Evolutionary conservation across 768 basidiomycete genomes (phyloP), one percentile per base, ranked within the genome.

Genomic region (Coprinellus aureogranulatus): DNA sequence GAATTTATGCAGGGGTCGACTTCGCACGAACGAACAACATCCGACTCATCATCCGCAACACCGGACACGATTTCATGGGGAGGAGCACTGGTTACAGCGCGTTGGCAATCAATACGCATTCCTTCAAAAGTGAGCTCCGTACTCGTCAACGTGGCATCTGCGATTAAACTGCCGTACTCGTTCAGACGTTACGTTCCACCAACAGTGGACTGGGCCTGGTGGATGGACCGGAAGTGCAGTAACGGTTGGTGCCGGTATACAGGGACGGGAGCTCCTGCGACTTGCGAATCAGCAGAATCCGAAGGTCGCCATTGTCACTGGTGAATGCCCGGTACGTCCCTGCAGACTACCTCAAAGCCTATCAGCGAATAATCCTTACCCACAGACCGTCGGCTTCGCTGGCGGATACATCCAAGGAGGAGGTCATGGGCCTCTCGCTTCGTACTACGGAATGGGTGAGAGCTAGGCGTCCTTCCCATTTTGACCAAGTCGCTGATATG

Each of bases 361-460:
- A n/a, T n/a, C n/a, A n/a, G n/a, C n/a, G n/a, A n/a, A n/a, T 34
- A 6, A 34, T 34, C 14, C 34, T 34, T 34, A 14, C 34, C n/a
- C n/a, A n/a, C 46, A 68, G 59, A 71, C 72, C 11, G 68, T 78
- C 26, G 77, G 74, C 9, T 65, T 70, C 42, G 66, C 66, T 3
- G 77, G 76, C 0, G 77, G 78, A 28, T 78, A 69, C 51, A 64
- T 68, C 6, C 66, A 69, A 57, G 70, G 70, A 23, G 68, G 68
- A 9, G 67, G 68, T 26, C 67, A 70, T 53, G 65, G 59, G 5
- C 61, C 61, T 2, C 31, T 64, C 18, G 48, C 61, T n/a, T 55
- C 61, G 18, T n/a, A 59, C 23, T 56, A 62, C 56, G 54, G 64
- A 54, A 56, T 28, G 54, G 63, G 61, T 25, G 63, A n/a, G n/a